These are phyloP conservation scores for Chaetoceros tenuissimus DNA, from an alignment of 108 stramenopile species.

Conservation along the genomic window DNA sequence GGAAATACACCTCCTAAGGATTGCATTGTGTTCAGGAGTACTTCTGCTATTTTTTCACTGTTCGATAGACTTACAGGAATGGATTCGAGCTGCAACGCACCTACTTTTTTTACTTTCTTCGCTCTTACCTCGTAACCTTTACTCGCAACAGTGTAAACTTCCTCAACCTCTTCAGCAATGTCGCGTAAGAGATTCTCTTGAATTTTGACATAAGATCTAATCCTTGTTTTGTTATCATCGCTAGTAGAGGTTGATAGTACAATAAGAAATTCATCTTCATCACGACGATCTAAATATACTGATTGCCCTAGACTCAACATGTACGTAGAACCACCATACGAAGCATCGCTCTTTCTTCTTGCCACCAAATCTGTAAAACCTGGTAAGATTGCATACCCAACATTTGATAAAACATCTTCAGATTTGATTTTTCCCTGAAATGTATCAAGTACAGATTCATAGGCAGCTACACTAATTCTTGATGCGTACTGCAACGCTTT, in stretches of 20 bases:
- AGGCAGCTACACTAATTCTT: constrained; percentile 19
- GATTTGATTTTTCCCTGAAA: constrained; percentile 7
- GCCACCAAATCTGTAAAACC: constrained; percentile 59
- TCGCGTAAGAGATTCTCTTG: constrained; percentile 11
- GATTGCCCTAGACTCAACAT: constrained; percentile 29
- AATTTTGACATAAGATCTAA: constrained; percentile 39
- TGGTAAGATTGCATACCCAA: constrained; percentile 38
- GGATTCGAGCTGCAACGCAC: constrained; percentile 38
- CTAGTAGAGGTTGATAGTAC: constrained; percentile 48
- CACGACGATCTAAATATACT: constrained; percentile 23
- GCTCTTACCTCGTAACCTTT: constrained; percentile 50
- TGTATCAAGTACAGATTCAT: constrained; percentile 18
- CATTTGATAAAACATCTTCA: constrained; percentile 6
- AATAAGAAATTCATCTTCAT: constrained; percentile 34
- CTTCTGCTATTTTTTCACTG: constrained; percentile 22
- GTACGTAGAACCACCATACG: constrained; percentile 48
- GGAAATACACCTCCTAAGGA: constrained; percentile 31
- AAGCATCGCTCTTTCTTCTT: constrained; percentile 47
- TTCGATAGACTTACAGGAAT: constrained; percentile 34
- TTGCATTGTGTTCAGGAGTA: constrained; percentile 36
- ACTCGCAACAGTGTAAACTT: constrained; percentile 40
- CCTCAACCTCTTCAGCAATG: constrained; percentile 21
- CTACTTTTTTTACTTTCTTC: constrained; percentile 22
- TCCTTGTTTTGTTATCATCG: constrained; percentile 46
- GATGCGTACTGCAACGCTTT: constrained; percentile 30